A percentile compares a stretch with the other conserved stretches of the same genome.
These are phyloP conservation scores for Artemisia annua DNA, from an alignment of 129 eudicot species.

Conservation along the genomic window DNA sequence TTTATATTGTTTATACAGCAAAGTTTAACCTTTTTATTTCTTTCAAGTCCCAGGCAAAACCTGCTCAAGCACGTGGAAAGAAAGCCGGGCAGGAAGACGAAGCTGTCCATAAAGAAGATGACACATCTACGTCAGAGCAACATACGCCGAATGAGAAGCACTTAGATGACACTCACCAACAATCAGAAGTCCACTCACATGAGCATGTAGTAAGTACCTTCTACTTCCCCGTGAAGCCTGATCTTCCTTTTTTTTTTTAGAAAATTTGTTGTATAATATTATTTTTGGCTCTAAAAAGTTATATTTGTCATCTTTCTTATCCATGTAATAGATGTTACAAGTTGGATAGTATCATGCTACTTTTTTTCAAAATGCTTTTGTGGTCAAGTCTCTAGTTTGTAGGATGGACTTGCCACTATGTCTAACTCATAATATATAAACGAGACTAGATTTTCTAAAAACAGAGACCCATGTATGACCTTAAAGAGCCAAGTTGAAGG, in stretches of 20 bases:
- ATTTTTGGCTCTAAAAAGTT: too few relatives aligned
- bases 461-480: too few relatives aligned
- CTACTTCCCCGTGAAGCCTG: not conserved
- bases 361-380: too few relatives aligned
- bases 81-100: slow-evolving; percentile 75
- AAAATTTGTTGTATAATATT: too few relatives aligned
- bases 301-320: too few relatives aligned
- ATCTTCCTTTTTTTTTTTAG: slow-evolving; percentile 4
- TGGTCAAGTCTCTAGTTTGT: too few relatives aligned
- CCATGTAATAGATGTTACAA: too few relatives aligned
- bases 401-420: too few relatives aligned
- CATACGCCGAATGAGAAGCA: slow-evolving; percentile 50
- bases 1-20: not conserved
- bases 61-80: slow-evolving; percentile 64
- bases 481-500: too few relatives aligned
- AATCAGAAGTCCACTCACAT: slow-evolving; percentile 46
- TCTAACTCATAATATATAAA: too few relatives aligned
- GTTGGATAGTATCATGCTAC: too few relatives aligned
- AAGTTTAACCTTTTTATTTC: slow-evolving; percentile 1
- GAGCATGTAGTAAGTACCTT: slow-evolving; percentile 58
- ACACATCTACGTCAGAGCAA: slow-evolving; percentile 52
- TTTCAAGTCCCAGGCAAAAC: slow-evolving; percentile 46
- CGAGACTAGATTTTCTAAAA: too few relatives aligned
- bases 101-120: slow-evolving; percentile 52
- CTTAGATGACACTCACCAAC: slow-evolving; percentile 45